Conservation (phyloP, 2,329 filamentous ascomycete species). For the Didymella segeticola region DNA sequence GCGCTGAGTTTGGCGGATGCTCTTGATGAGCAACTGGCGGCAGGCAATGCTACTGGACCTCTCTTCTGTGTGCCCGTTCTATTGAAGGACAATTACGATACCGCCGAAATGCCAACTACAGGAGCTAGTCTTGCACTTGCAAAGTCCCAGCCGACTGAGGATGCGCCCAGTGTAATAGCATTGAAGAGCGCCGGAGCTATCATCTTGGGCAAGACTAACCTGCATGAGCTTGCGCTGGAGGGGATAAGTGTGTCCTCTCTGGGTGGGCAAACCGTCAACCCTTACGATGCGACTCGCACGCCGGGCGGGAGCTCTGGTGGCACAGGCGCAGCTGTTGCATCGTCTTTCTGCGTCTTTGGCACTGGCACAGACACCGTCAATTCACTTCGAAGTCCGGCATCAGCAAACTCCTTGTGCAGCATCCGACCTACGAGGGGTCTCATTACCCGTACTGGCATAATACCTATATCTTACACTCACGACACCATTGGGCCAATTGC, state of each 20-base stretch:
- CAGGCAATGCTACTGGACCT: conserved; percentile 58
- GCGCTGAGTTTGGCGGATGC: conserved; percentile 58
- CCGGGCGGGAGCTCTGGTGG: conserved; percentile 71
- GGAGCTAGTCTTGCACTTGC: conserved; percentile 61
- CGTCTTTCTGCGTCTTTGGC: conserved; percentile 64
- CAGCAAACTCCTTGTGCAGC: conserved; percentile 66
- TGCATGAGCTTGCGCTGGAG: conserved; percentile 70
- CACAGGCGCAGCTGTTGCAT: conserved; percentile 65
- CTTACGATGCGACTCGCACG: conserved; percentile 70
- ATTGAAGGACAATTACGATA: conserved; percentile 70
- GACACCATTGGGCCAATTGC: conserved; percentile 64
- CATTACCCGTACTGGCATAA: conserved; percentile 59
- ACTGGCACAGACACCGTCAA: conserved; percentile 69
- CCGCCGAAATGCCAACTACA: conserved; percentile 63
- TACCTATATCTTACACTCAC: conserved; percentile 65
- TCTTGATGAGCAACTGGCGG: conserved; percentile 56
- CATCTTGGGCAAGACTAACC: conserved; percentile 64
- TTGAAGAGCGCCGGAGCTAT: conserved; percentile 61
- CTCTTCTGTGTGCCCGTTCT: conserved; percentile 69
- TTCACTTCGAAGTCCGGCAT: conserved; percentile 65
- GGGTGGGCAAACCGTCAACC: conserved; percentile 70
- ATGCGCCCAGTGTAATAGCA: conserved; percentile 59
- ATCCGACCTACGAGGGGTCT: conserved; percentile 63
- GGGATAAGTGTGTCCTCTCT: conserved; percentile 68
- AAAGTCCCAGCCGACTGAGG: conserved; percentile 54